Conservation (phyloP, 2,329 filamentous ascomycete species). For the Thermothelomyces thermophilus region DNA sequence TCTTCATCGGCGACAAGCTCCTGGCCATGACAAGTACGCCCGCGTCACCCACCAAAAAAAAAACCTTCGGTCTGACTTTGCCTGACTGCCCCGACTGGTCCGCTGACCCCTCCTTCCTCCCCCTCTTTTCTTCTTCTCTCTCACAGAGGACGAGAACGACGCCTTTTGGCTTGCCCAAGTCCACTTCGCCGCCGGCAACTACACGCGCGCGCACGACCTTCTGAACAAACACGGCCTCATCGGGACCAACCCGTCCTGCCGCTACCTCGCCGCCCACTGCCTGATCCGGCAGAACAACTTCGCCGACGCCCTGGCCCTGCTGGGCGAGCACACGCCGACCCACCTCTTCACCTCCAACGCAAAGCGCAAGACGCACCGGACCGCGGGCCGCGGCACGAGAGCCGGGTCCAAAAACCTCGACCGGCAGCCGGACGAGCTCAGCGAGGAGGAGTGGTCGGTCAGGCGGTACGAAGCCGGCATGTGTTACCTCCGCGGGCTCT, state of each 20-base stretch:
- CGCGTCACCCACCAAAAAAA: too few species aligned
- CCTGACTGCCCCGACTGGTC: too few species aligned
- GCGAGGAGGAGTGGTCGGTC: conserved; percentile 62
- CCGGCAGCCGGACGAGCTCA: conserved; percentile 20
- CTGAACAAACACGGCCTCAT: conserved; percentile 79
- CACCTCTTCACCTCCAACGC: conserved; percentile 66
- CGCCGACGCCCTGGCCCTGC: conserved; percentile 76
- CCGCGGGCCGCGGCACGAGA: conserved; percentile 12
- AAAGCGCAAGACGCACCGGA: conserved; percentile 60
- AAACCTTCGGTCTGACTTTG: too few species aligned
- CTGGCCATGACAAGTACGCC: conserved; percentile 80
- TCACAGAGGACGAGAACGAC: conserved; percentile 79
- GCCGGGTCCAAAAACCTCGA: conserved; percentile 27
- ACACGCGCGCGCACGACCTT: conserved; percentile 81
- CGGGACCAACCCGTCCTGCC: conserved; percentile 73
- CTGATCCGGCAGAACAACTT: conserved; percentile 87
- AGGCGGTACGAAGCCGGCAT: conserved; percentile 91
- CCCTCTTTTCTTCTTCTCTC: neutral
- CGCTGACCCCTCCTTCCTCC: neutral
- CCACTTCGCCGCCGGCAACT: conserved; percentile 92
- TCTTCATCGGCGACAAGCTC: conserved; percentile 96
- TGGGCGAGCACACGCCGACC: conserved; percentile 90
- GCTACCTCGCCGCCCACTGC: conserved; percentile 90
- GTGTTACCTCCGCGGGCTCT: conserved; percentile 90
- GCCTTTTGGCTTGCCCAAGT: conserved; percentile 98